Percentiles rank a stretch among this genome's conserved stretches.
phyloP scores from a whole-genome alignment of 495 filamentous ascomycete species.

The Penicillium parvum region DNA sequence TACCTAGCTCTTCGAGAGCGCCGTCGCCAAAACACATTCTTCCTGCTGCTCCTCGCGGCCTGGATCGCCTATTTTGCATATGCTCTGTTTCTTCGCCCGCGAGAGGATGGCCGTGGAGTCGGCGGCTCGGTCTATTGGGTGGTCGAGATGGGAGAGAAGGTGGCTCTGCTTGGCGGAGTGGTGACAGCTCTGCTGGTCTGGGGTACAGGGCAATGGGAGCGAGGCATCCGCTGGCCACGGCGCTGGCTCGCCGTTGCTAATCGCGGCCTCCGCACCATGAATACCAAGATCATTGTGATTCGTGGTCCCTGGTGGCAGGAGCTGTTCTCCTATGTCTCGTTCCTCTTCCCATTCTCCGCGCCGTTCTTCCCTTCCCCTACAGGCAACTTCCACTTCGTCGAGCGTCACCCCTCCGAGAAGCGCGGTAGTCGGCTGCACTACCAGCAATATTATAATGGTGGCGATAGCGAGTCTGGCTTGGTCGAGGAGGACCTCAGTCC shows the following conservation, averaged over 20 bases:
- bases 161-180: conserved; percentile 81
- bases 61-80: conserved; percentile 86
- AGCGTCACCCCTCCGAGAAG: conserved; percentile 46
- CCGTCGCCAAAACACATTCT: conserved; percentile 92
- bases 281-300: conserved; percentile 90
- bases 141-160: conserved; percentile 79
- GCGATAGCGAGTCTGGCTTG: conserved; percentile 53
- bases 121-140: conserved; percentile 96
- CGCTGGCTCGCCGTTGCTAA: conserved; percentile 87
- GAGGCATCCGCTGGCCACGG: conserved; percentile 89
- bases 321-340: conserved; percentile 60
- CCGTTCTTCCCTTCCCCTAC: conserved; percentile 59
- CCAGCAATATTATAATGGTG: conserved; percentile 35
- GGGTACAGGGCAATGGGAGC: conserved; percentile 92
- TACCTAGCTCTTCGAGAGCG: conserved; percentile 86
- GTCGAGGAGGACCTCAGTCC: conserved; percentile 78
- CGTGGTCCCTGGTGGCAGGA: conserved; percentile 81
- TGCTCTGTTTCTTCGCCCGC: conserved; percentile 79
- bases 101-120: conserved; percentile 83
- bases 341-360: conserved; percentile 69
- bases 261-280: conserved; percentile 83
- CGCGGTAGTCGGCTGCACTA: conserved; percentile 37
- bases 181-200: conserved; percentile 80
- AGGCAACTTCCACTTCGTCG: conserved; percentile 64
- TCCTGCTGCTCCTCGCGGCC: conserved; percentile 67